Base-by-base conservation (phyloP, 768 basidiomycete species). In the Psilocybe cubensis region DNA sequence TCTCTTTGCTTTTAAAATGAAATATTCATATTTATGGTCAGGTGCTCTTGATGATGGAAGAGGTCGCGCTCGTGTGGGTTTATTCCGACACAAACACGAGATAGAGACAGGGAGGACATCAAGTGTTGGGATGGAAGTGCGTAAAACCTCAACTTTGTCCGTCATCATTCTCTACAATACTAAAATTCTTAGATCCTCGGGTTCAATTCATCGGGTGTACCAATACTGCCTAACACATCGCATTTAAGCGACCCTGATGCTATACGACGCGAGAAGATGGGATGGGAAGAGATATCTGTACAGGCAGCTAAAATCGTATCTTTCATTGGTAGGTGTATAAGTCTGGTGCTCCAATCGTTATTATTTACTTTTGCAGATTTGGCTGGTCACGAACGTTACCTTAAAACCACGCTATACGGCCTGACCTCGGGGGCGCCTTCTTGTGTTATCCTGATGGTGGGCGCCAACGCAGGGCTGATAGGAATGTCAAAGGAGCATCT, bases 41-140 rank as follows among this genome's bases (percentile, higher is more conserved):
- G 89, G 90, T 50, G 81, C 82, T 18, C 75, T 93, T 51, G 92
- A 94, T 64, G 92, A 94, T 66, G 91, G 92, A 24, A 77, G 89
- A 70, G 91, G 89, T 0, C 83, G 84, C 48, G 90, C 91, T 0
- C 90, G 96, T 51, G 90, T 98, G 4, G 87, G 88, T 3, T 76
- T 99, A 7, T 98, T 98, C 73, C 81, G 96, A 53, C 97, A 99
- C 70, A 97, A 98, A 70, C 97, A 99, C 67, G 97, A 99, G 73
- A 79, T 98, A 52, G 97, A 98, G 75, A 94, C 91, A 18, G 96
- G 96, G 5, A 79, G 97, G 49, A 99, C 97, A 0, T 94, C 92
- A 21, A 94, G 91, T 59, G 93, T 98, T 41, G 97, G 97, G 20
- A 96, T 97, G 89, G 97, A 99, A 82, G 94, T 94, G 59, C 56